Evolutionary conservation across 805 yeast genomes (phyloP).

Genomic region (Wickerhamomyces silvicola): DNA sequence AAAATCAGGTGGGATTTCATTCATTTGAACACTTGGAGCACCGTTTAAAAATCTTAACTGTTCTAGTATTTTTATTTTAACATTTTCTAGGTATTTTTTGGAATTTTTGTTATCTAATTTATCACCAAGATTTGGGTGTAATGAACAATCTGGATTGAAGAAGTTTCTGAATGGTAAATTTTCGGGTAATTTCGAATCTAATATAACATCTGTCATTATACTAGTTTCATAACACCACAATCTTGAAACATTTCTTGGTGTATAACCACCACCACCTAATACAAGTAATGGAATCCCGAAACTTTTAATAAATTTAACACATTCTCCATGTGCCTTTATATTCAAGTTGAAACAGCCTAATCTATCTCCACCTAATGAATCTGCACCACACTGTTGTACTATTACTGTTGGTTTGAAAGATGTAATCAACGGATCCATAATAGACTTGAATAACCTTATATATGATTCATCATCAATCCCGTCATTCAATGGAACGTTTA

Average conservation of each 20-base stretch:
- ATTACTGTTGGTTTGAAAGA: slow-evolving; percentile 91
- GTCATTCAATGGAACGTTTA: slow-evolving; percentile 89
- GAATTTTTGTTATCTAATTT: slow-evolving; percentile 81
- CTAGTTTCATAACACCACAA: slow-evolving; percentile 96
- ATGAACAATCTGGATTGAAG: slow-evolving; percentile 75
- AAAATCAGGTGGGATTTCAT: slow-evolving; percentile 71
- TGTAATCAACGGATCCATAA: slow-evolving; percentile 84
- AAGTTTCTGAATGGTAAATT: slow-evolving; percentile 51
- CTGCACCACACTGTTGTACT: slow-evolving; percentile 97
- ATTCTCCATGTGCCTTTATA: slow-evolving; percentile 91
- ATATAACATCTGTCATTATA: slow-evolving; percentile 58
- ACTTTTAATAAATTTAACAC: slow-evolving; percentile 82
- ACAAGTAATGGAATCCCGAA: slow-evolving; percentile 89
- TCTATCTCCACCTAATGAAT: slow-evolving; percentile 87
- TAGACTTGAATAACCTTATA: slow-evolving; percentile 66
- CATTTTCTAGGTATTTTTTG: slow-evolving; percentile 74
- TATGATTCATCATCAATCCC: slow-evolving; percentile 94
- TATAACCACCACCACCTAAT: slow-evolving; percentile 97
- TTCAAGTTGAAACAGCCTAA: slow-evolving; percentile 90
- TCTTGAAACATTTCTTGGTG: slow-evolving; percentile 90
- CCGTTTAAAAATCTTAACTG: slow-evolving; percentile 75
- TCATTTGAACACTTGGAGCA: slow-evolving; percentile 94
- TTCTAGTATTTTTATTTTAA: slow-evolving; percentile 70
- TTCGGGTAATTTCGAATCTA: slow-evolving; percentile 53
- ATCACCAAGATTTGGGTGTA: slow-evolving; percentile 80